phyloP scores from a whole-genome alignment of 1,284 basidiomycete genomes.

The Sanghuangporus baumii region DNA sequence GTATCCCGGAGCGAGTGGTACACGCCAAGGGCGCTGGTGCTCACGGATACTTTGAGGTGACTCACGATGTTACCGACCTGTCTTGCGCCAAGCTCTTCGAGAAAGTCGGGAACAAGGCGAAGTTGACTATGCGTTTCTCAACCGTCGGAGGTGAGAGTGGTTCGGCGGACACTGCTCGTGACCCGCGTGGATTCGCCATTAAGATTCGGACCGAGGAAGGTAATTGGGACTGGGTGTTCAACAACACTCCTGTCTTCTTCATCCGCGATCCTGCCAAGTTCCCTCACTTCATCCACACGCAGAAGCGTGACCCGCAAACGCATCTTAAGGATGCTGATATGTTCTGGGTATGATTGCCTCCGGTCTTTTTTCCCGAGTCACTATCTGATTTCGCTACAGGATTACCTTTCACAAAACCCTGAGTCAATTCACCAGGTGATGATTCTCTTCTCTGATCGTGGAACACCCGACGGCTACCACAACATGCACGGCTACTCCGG shows the following conservation, averaged over 20 bases:
- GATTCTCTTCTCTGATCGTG: conserved; percentile 88
- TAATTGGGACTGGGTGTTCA: conserved; percentile 88
- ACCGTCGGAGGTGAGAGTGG: conserved; percentile 86
- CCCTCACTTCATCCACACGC: conserved; percentile 94
- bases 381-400: conserved; percentile 44
- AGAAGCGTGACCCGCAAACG: conserved; percentile 89
- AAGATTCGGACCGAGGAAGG: conserved; percentile 89
- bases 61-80: conserved; percentile 78
- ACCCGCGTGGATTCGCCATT: conserved; percentile 89
- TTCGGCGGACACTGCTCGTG: conserved; percentile 86
- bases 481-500: conserved; percentile 88
- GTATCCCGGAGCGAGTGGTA: conserved; percentile 93
- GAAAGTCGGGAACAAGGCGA: conserved; percentile 65
- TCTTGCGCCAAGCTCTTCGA: conserved; percentile 69
- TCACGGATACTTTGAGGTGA: conserved; percentile 88
- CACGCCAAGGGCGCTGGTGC: conserved; percentile 87
- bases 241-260: conserved; percentile 91
- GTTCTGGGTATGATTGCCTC: conserved; percentile 57
- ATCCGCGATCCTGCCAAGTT: conserved; percentile 80
- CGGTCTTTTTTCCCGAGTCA: background rate
- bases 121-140: conserved; percentile 78
- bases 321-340: conserved; percentile 79
- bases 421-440: conserved; percentile 89
- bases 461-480: conserved; percentile 82
- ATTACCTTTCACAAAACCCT: conserved; percentile 88